These are phyloP conservation scores for Penicillium tannophilum DNA, from an alignment of 495 filamentous ascomycete genomes.

Conservation along the genomic window DNA sequence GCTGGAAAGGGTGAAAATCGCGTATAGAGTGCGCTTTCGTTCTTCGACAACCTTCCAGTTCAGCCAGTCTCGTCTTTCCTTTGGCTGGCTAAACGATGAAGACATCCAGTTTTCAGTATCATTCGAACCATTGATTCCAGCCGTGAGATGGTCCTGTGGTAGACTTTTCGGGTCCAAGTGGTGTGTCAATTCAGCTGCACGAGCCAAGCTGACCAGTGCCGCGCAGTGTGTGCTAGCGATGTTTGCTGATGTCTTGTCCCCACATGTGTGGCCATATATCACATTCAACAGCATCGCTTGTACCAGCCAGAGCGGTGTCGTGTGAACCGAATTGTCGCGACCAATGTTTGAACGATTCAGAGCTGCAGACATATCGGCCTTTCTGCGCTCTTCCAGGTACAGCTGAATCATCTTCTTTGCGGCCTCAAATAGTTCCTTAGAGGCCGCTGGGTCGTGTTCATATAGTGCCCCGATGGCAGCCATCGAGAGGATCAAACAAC, in stretches of 20 bases:
- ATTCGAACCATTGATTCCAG: slow-evolving; percentile 19
- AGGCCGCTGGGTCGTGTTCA: slow-evolving; percentile 76
- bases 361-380: slow-evolving; percentile 82
- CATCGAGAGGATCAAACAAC: slow-evolving; percentile 92
- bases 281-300: slow-evolving; percentile 98
- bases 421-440: slow-evolving; percentile 86
- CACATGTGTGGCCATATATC: slow-evolving; percentile 94
- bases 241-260: slow-evolving; percentile 85
- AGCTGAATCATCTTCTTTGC: slow-evolving; percentile 94
- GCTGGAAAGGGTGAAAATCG: slow-evolving; percentile 88
- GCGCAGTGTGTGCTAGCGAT: slow-evolving; percentile 92
- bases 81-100: slow-evolving; percentile 49
- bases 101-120: slow-evolving; percentile 34
- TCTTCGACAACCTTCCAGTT: slow-evolving; percentile 89
- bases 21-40: slow-evolving; percentile 90
- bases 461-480: slow-evolving; percentile 95
- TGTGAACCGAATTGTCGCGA: slow-evolving; percentile 69
- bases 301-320: slow-evolving; percentile 94
- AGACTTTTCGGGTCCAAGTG: slow-evolving; percentile 45
- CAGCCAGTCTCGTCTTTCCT: slow-evolving; percentile 83
- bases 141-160: slow-evolving; percentile 40
- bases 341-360: slow-evolving; percentile 62
- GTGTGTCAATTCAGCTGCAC: slow-evolving; percentile 73
- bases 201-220: slow-evolving; percentile 85
- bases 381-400: slow-evolving; percentile 90